Evolutionary conservation across 176 grass and related monocot genomes (phyloP), one percentile per base, ranked within the genome.

Genomic region (Poa pratensis): DNA sequence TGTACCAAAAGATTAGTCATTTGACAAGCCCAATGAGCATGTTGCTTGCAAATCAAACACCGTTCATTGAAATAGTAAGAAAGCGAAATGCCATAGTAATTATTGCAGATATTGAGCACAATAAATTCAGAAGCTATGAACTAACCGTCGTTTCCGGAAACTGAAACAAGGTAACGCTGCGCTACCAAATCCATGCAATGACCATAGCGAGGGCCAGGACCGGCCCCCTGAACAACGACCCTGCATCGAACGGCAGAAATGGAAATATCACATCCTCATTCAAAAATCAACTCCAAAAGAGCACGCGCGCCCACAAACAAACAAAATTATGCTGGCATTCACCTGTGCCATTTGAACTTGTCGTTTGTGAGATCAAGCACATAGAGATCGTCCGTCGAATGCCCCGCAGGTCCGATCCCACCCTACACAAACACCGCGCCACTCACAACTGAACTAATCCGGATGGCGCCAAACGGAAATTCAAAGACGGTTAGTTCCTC

Each of bases 311-410:
- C 15, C 55, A 12, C 43, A 88, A 77, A 26, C 40, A 82, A 80
- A 63, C 63, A 81, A 34, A 76, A 42, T 42, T 42, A 42, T 42
- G 40, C 9, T 42, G 40, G 40, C 40, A 42, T 81, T 90, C 81
- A 92, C 96, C 96, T 95, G 78, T 99, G 96, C 96, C 96, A 99
- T 82, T 96, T 99, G 77, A 96, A 99, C 81, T 96, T 99, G 80
- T 99, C 94, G 32, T 99, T 99, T 80, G 96, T 99, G 39, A 99
- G 84, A 88, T 99, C 96, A 84, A 99, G 90, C 65, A 96, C 96
- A 51, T 92, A 96, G 52, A 99, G 96, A 92, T 99, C 96, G 11
- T 99, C 96, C 13, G 96, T 99, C 0, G 96, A 99, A 69, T 99
- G 96, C 9, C 94, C 96, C n/a, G 94, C 94, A 40, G 96, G 96